Percentiles rank a stretch among this genome's conserved stretches.
phyloP scores from a whole-genome alignment of 345 rosid genomes.

The Lumnitzera littorea region DNA sequence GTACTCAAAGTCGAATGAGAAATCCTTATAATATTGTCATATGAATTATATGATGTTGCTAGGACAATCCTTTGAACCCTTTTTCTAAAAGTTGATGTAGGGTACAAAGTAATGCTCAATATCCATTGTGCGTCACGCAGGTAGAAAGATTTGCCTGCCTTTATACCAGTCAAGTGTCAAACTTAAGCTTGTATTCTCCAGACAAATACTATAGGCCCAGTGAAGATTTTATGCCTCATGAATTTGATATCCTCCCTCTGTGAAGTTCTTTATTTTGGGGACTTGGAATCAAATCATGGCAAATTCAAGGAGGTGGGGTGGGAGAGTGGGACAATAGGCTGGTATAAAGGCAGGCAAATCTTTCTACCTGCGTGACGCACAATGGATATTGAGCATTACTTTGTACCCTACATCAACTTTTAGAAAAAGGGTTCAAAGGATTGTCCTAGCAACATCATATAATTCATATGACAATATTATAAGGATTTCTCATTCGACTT shows the following conservation, averaged over 20 bases:
- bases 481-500: not conserved
- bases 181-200: constrained; percentile 81
- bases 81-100: too few relatives aligned
- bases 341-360: constrained; percentile 95
- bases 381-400: not conserved
- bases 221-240: constrained; percentile 97
- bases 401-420: too few relatives aligned
- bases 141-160: constrained; percentile 99
- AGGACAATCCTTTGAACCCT: too few relatives aligned
- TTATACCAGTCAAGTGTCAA: constrained; percentile 87
- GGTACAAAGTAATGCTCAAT: not conserved
- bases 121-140: constrained; percentile 25
- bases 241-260: constrained; percentile 59
- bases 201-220: constrained; percentile 89
- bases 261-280: constrained; percentile 12
- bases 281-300: not conserved
- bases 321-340: too few relatives aligned
- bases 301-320: too few relatives aligned
- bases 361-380: constrained; percentile 64
- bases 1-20: constrained; percentile 15
- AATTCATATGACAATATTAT: too few relatives aligned
- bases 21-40: too few relatives aligned
- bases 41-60: too few relatives aligned
- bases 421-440: too few relatives aligned
- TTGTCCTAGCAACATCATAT: too few relatives aligned